Conservation (phyloP, 805 yeast species). For the Saturnispora halmiae region DNA sequence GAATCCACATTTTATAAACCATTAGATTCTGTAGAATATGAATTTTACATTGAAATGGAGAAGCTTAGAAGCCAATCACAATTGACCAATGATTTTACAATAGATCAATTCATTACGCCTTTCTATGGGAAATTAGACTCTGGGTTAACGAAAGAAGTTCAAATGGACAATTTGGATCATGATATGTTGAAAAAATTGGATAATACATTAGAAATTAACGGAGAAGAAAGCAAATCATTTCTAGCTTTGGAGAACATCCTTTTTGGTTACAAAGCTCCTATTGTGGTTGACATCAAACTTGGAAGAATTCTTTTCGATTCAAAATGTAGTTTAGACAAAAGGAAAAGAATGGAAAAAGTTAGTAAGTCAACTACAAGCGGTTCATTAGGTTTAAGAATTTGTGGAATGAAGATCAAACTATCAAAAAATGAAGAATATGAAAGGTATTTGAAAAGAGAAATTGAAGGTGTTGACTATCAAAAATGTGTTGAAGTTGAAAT, state of each 20-base stretch:
- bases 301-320: constrained; percentile 68
- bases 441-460: constrained; percentile 12
- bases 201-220: constrained; percentile 12
- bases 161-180: constrained; percentile 18
- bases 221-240: constrained; percentile 28
- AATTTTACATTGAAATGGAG: constrained; percentile 50
- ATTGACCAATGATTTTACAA: background rate
- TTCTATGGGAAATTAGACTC: constrained; percentile 34
- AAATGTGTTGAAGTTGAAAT: constrained; percentile 18
- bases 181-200: constrained; percentile 15
- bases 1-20: constrained; percentile 71
- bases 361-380: constrained; percentile 75
- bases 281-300: constrained; percentile 74
- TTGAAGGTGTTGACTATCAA: constrained; percentile 13
- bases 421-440: constrained; percentile 4
- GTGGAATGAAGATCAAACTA: constrained; percentile 65
- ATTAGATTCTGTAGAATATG: constrained; percentile 53
- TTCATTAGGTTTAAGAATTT: constrained; percentile 60
- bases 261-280: constrained; percentile 53
- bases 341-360: constrained; percentile 50
- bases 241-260: constrained; percentile 67
- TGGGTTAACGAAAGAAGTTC: constrained; percentile 14
- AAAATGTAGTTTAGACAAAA: constrained; percentile 49
- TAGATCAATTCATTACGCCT: constrained; percentile 26
- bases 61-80: background rate